These are phyloP conservation scores for Hanseniaspora taiwanica DNA, from an alignment of 805 yeast species.

Conservation along the genomic window DNA sequence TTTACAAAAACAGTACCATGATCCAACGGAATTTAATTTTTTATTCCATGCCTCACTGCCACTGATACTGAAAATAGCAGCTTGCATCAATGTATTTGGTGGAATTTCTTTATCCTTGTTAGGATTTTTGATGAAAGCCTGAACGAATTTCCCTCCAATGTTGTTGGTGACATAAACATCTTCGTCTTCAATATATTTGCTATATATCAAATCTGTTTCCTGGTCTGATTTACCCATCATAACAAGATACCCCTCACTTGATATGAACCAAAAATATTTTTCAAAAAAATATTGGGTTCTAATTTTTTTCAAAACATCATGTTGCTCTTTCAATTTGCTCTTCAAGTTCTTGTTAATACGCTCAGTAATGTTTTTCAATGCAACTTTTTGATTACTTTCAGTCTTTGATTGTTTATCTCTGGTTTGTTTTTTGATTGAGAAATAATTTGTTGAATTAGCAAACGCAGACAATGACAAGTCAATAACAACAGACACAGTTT, in stretches of 20 bases:
- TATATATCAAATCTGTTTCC: conserved; percentile 71
- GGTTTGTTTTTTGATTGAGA: conserved; percentile 63
- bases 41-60: conserved; percentile 84
- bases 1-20: conserved; percentile 67
- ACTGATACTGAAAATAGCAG: conserved; percentile 73
- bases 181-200: conserved; percentile 57
- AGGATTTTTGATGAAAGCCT: conserved; percentile 75
- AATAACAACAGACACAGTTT: conserved; percentile 40
- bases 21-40: conserved; percentile 38
- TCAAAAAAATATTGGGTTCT: conserved; percentile 84
- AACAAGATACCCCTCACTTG: conserved; percentile 74
- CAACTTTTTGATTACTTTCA: conserved; percentile 60
- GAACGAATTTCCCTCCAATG: conserved; percentile 43
- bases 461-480: conserved; percentile 64
- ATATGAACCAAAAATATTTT: conserved; percentile 87
- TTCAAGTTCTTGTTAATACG: conserved; percentile 63
- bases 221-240: conserved; percentile 73
- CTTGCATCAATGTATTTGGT: conserved; percentile 79
- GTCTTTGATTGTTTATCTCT: conserved; percentile 70
- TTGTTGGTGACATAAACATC: conserved; percentile 67
- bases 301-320: conserved; percentile 38
- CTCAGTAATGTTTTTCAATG: conserved; percentile 70
- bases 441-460: conserved; percentile 79
- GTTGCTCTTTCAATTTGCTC: conserved; percentile 45
- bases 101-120: conserved; percentile 56